A percentile compares a stretch with the other conserved stretches of the same genome.
phyloP scores from a whole-genome alignment of 2,329 filamentous ascomycete genomes.

The Capronia epimyces region DNA sequence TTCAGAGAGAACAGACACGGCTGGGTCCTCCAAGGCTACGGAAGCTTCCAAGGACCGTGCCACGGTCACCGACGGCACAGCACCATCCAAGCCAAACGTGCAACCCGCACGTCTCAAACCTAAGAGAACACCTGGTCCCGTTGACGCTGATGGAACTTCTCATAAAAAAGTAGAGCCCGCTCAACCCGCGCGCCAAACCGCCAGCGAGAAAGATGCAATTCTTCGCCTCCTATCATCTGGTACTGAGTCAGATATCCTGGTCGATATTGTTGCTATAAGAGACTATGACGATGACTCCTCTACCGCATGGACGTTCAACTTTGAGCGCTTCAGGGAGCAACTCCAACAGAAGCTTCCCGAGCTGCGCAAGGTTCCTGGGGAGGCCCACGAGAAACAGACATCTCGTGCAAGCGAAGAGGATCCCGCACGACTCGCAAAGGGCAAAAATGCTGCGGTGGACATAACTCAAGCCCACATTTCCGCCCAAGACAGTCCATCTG shows the following conservation, averaged over 20 bases:
- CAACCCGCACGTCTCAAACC: not conserved
- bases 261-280: not conserved
- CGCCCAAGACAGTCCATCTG: no score
- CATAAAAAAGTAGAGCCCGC: not conserved
- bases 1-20: not conserved
- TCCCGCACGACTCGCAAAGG: not conserved
- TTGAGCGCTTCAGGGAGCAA: not conserved
- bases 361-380: not conserved
- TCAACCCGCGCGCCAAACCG: not conserved
- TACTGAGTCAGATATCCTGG: not conserved
- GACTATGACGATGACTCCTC: not conserved
- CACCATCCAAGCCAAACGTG: not conserved
- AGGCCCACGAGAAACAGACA: not conserved
- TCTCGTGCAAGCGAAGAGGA: not conserved
- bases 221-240: not conserved
- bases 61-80: not conserved
- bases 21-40: not conserved
- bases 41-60: not conserved
- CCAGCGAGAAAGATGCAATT: not conserved
- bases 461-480: no score
- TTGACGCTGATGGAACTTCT: not conserved
- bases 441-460: not conserved
- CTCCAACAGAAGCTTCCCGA: not conserved
- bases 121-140: not conserved
- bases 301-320: not conserved